Evolutionary conservation across 139 green algal genomes (phyloP).

Genomic region (Chlorella vulgaris): DNA sequence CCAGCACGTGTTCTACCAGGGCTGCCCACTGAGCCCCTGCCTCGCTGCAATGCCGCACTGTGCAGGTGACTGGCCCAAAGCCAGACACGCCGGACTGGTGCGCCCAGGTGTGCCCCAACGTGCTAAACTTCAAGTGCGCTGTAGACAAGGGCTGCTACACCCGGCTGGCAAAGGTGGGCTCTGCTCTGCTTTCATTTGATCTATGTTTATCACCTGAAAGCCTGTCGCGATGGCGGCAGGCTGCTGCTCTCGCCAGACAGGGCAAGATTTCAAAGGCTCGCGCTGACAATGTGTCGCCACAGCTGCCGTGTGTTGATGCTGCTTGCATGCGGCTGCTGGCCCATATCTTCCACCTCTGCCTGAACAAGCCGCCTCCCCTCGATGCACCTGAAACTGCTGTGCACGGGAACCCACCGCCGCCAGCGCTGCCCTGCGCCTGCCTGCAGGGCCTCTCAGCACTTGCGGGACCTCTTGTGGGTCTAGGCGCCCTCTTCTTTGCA

Average conservation of each 20-base stretch:
- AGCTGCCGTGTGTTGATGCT: too few relatives aligned
- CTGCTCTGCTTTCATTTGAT: neutral
- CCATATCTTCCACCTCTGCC: too few relatives aligned
- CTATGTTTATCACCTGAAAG: too few relatives aligned
- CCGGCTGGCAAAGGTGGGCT: constrained; percentile 20
- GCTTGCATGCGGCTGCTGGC: too few relatives aligned
- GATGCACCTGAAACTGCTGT: too few relatives aligned
- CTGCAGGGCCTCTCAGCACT: constrained; percentile 17
- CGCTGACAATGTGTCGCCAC: too few relatives aligned
- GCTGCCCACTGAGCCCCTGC: too few relatives aligned
- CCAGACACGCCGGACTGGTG: neutral
- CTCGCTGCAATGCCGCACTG: too few relatives aligned
- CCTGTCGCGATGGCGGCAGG: neutral
- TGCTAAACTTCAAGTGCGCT: constrained; percentile 54
- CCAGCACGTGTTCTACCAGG: too few relatives aligned
- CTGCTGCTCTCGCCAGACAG: neutral
- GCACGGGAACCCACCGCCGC: too few relatives aligned
- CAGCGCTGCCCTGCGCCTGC: neutral
- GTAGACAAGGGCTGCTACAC: constrained; percentile 51
- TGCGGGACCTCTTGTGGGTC: neutral
- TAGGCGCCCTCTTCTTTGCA: neutral
- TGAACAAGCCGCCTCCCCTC: too few relatives aligned
- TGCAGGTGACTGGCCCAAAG: neutral
- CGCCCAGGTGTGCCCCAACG: constrained; percentile 47
- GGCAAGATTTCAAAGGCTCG: too few relatives aligned